Evolutionary conservation across 176 grass and related monocot species (phyloP).

Genomic region (Lolium perenne): DNA sequence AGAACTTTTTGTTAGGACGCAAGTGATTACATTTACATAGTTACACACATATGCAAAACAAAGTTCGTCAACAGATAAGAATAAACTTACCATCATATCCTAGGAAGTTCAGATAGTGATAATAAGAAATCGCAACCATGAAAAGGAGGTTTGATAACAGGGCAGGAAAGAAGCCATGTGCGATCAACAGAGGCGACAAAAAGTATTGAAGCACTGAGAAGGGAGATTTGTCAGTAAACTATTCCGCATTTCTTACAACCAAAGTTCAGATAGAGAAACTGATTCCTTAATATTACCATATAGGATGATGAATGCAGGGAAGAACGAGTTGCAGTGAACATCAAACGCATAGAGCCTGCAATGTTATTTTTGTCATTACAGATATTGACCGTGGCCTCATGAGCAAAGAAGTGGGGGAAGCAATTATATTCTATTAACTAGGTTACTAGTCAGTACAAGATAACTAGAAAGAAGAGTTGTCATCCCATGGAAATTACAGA

Average conservation of each 20-base stretch:
- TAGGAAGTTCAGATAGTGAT: conserved; percentile 96
- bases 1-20: conserved; percentile 17
- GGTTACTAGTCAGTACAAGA: background rate
- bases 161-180: conserved; percentile 88
- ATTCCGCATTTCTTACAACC: conserved; percentile 24
- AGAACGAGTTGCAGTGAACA: conserved; percentile 99
- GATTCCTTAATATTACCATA: conserved; percentile 64
- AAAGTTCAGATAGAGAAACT: conserved; percentile 19
- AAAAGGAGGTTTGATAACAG: conserved; percentile 89
- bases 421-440: background rate
- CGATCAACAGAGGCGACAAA: conserved; percentile 84
- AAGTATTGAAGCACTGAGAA: conserved; percentile 91
- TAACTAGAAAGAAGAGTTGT: background rate
- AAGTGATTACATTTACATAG: conserved; percentile 6
- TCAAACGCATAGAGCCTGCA: conserved; percentile 98
- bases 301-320: conserved; percentile 91
- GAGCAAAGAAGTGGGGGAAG: background rate
- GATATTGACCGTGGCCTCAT: background rate
- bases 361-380: background rate
- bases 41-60: background rate
- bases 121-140: conserved; percentile 89
- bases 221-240: conserved; percentile 36
- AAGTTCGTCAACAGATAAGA: background rate
- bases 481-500: background rate
- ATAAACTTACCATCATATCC: conserved; percentile 90